Conservation (phyloP, 495 filamentous ascomycete genomes). For the Neurospora sp. region DNA sequence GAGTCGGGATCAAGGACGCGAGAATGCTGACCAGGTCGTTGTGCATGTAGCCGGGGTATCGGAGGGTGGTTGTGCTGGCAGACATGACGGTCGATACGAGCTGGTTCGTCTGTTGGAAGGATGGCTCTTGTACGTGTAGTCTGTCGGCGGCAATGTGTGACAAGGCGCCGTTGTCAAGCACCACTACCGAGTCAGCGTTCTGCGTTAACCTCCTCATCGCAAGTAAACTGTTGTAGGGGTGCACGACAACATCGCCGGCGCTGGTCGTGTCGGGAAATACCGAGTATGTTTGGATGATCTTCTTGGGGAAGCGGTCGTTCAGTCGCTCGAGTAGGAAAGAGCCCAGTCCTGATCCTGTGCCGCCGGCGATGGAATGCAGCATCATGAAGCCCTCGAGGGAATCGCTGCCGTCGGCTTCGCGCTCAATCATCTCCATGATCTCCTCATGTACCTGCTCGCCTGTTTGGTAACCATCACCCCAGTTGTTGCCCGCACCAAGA, state of each 20-base stretch:
- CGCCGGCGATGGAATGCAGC: conserved; percentile 93
- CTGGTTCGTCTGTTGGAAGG: conserved; percentile 95
- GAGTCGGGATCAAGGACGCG: conserved; percentile 89
- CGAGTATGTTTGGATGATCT: conserved; percentile 97
- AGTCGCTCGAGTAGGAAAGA: conserved; percentile 92
- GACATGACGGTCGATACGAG: conserved; percentile 98
- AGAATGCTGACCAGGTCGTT: conserved; percentile 97
- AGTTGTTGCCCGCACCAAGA: conserved; percentile 91
- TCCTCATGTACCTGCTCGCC: conserved; percentile 90
- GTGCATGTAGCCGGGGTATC: conserved; percentile 99
- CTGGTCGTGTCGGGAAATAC: conserved; percentile 90
- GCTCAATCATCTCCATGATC: conserved; percentile 98
- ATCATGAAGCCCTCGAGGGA: conserved; percentile 98
- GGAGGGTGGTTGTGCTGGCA: conserved; percentile 87
- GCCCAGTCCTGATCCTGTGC: conserved; percentile 88
- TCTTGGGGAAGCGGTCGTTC: conserved; percentile 97
- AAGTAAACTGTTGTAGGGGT: conserved; percentile 94
- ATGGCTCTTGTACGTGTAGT: conserved; percentile 86
- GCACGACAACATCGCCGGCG: conserved; percentile 82
- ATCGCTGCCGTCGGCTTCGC: conserved; percentile 95
- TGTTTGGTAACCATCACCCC: conserved; percentile 90
- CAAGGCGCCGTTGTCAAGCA: conserved; percentile 90
- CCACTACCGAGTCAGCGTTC: conserved; percentile 97
- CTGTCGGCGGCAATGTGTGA: conserved; percentile 90
- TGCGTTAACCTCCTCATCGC: conserved; percentile 84